phyloP scores from a whole-genome alignment of 2,329 filamentous ascomycete genomes.

The Penicillium aurantiogriseum region DNA sequence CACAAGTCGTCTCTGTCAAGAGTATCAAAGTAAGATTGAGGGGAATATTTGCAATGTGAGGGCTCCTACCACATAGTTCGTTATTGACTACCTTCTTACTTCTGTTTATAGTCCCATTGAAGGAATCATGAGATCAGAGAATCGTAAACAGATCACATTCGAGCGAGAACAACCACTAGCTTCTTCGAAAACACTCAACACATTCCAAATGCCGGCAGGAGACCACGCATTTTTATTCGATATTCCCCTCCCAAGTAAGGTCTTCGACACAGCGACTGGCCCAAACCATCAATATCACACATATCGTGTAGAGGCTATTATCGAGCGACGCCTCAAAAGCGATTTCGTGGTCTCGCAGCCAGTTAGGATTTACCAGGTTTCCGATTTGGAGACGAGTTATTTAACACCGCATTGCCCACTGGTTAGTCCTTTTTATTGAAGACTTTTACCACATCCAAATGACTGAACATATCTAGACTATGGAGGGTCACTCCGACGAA shows the following conservation, averaged over 20 bases:
- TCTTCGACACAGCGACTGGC: slow-evolving; percentile 14
- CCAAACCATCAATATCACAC: slow-evolving; percentile 17
- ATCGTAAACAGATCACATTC: slow-evolving; percentile 16
- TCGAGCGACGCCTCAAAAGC: slow-evolving; percentile 15
- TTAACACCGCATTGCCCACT: not conserved
- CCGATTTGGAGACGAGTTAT: not conserved
- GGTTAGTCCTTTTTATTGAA: not conserved
- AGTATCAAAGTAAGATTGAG: slow-evolving; percentile 16
- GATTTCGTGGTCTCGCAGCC: slow-evolving; percentile 18
- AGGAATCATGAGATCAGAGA: not conserved
- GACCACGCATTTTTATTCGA: slow-evolving; percentile 23
- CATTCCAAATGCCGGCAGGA: slow-evolving; percentile 19
- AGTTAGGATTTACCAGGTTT: slow-evolving; percentile 15
- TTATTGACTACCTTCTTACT: not conserved
- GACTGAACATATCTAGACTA: slow-evolving; percentile 3
- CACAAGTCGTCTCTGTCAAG: slow-evolving; percentile 9
- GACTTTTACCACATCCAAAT: not conserved
- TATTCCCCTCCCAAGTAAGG: slow-evolving; percentile 11
- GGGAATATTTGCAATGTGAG: slow-evolving; percentile 19
- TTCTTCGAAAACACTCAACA: slow-evolving; percentile 14
- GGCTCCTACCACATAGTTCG: not conserved
- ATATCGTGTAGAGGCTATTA: slow-evolving; percentile 15
- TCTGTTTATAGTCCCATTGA: not conserved
- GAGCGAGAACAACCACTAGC: slow-evolving; percentile 15
- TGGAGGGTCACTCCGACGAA: slow-evolving; percentile 9